phyloP scores from a whole-genome alignment of 768 basidiomycete genomes.

The Tricholoma sp. region DNA sequence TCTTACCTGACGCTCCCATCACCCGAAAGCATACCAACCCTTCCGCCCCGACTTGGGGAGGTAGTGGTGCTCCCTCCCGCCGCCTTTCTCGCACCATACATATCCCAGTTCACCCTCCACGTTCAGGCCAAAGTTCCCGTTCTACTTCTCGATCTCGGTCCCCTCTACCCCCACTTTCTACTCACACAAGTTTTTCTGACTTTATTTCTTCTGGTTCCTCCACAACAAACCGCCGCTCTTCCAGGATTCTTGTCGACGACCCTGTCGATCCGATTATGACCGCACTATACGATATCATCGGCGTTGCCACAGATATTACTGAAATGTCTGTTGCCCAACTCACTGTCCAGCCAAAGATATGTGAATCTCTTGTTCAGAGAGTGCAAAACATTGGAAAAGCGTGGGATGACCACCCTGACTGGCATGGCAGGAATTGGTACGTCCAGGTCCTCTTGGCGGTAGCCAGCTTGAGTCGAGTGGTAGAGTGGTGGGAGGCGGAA shows the following conservation, averaged over 20 bases:
- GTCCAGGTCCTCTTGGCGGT: constrained; percentile 94
- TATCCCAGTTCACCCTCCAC: constrained; percentile 59
- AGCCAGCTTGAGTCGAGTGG: constrained; percentile 91
- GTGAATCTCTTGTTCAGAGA: constrained; percentile 82
- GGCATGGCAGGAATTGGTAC: constrained; percentile 98
- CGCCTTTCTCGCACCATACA: constrained; percentile 84
- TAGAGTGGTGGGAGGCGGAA: constrained; percentile 99
- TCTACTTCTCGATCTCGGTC: constrained; percentile 95
- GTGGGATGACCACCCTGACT: constrained; percentile 98
- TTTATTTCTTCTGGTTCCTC: constrained; percentile 36
- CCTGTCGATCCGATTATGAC: constrained; percentile 87
- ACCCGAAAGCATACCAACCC: constrained; percentile 58
- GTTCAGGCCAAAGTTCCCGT: constrained; percentile 81
- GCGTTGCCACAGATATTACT: constrained; percentile 86
- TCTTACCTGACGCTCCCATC: constrained; percentile 59
- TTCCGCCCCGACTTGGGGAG: constrained; percentile 41
- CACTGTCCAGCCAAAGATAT: constrained; percentile 78
- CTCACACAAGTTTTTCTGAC: constrained; percentile 63
- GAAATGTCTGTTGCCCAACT: constrained; percentile 88
- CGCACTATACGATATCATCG: constrained; percentile 87
- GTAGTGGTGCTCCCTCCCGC: constrained; percentile 56
- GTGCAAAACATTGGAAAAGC: constrained; percentile 89
- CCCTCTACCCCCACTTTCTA: constrained; percentile 70
- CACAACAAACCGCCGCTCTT: constrained; percentile 64
- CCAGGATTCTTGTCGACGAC: constrained; percentile 78